Conservation (phyloP, 805 yeast species). For the Metschnikowia colocasiae region DNA sequence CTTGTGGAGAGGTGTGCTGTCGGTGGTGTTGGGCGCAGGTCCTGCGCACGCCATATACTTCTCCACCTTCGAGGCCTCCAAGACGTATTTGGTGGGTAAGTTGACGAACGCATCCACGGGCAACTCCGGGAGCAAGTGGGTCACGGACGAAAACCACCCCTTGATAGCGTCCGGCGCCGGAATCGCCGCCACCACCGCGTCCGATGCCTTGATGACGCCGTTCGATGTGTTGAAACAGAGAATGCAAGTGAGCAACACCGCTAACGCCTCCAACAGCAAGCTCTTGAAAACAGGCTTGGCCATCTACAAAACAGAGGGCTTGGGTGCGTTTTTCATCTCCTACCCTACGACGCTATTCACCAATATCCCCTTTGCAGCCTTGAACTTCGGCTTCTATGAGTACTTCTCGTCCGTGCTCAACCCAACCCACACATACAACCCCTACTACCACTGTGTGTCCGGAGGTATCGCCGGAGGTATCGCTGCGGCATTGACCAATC, state of each 20-base stretch:
- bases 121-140: slow-evolving; percentile 40
- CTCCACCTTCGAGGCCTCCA: slow-evolving; percentile 84
- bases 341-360: slow-evolving; percentile 92
- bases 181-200: slow-evolving; percentile 84
- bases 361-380: slow-evolving; percentile 92
- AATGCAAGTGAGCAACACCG: slow-evolving; percentile 58
- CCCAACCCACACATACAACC: slow-evolving; percentile 77
- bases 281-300: slow-evolving; percentile 38
- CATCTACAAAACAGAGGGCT: slow-evolving; percentile 61
- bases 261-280: slow-evolving; percentile 22
- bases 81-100: slow-evolving; percentile 50
- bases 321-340: slow-evolving; percentile 81
- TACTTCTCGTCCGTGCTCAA: slow-evolving; percentile 73
- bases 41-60: slow-evolving; percentile 98
- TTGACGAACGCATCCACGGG: slow-evolving; percentile 25
- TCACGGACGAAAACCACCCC: slow-evolving; percentile 70
- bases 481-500: slow-evolving; percentile 93
- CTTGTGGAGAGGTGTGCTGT: slow-evolving; percentile 90
- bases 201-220: slow-evolving; percentile 96
- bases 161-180: slow-evolving; percentile 84
- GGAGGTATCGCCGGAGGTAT: slow-evolving; percentile 94
- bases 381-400: slow-evolving; percentile 91
- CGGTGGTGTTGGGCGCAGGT: slow-evolving; percentile 95
- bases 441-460: slow-evolving; percentile 83
- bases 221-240: slow-evolving; percentile 94